phyloP scores from a whole-genome alignment of 805 yeast species.

The Saccharomycopsis vini region DNA sequence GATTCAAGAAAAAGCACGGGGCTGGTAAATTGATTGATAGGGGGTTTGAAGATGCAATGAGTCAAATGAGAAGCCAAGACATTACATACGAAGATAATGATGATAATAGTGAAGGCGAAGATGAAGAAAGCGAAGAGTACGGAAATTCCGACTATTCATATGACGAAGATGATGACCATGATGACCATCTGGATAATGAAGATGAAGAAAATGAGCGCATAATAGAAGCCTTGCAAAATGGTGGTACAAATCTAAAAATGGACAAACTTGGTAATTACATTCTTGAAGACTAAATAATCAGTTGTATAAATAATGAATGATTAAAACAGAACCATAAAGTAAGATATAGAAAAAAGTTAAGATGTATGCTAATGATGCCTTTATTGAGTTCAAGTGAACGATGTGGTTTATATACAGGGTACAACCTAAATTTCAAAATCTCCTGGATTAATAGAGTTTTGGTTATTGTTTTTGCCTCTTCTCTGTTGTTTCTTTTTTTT shows the following conservation, averaged over 20 bases:
- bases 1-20: slow-evolving; percentile 39
- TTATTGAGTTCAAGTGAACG: too few species aligned
- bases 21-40: slow-evolving; percentile 22
- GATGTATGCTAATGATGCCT: too few species aligned
- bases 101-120: slow-evolving; percentile 20
- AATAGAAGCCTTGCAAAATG: slow-evolving; percentile 58
- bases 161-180: slow-evolving; percentile 26
- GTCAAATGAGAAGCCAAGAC: slow-evolving; percentile 35
- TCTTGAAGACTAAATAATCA: too few species aligned
- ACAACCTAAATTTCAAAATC: too few species aligned
- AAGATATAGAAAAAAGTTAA: too few species aligned
- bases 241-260: slow-evolving; percentile 60
- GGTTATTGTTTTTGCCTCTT: too few species aligned
- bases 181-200: slow-evolving; percentile 27
- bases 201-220: slow-evolving; percentile 50
- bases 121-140: slow-evolving; percentile 25
- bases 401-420: too few species aligned
- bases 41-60: slow-evolving; percentile 22
- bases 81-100: slow-evolving; percentile 24
- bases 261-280: slow-evolving; percentile 79
- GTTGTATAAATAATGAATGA: too few species aligned
- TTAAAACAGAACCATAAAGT: too few species aligned
- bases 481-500: too few species aligned
- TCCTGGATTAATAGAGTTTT: too few species aligned
- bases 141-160: slow-evolving; percentile 23